phyloP scores from a whole-genome alignment of 805 yeast species.

The Lipomyces spencermartinsiae region DNA sequence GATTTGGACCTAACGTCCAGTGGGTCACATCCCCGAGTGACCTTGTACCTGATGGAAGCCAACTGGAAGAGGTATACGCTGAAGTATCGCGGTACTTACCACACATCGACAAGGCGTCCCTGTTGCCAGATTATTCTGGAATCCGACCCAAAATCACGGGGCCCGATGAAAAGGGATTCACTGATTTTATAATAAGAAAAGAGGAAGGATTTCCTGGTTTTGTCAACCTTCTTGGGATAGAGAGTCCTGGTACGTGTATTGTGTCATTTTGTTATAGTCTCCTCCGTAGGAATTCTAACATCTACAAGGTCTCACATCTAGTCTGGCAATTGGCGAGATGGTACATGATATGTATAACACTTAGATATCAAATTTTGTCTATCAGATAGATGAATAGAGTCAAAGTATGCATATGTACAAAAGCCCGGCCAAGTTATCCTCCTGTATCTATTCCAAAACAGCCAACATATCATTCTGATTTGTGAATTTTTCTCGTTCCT shows the following conservation, averaged over 20 bases:
- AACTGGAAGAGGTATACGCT: constrained; percentile 60
- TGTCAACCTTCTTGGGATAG: constrained; percentile 80
- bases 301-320: constrained; percentile 68
- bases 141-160: constrained; percentile 78
- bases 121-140: constrained; percentile 77
- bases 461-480: constrained; percentile 57
- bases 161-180: constrained; percentile 55
- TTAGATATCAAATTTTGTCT: neutral
- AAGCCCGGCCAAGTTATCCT: neutral
- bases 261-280: neutral
- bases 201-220: constrained; percentile 80
- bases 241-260: constrained; percentile 63
- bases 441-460: constrained; percentile 16
- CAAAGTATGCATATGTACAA: neutral
- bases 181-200: constrained; percentile 75
- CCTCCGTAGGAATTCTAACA: neutral
- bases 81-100: constrained; percentile 73
- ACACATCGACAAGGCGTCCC: constrained; percentile 54
- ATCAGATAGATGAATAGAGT: constrained; percentile 5
- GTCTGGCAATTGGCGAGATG: constrained; percentile 81
- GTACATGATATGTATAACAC: constrained; percentile 51
- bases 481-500: constrained; percentile 64
- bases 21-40: constrained; percentile 58
- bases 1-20: constrained; percentile 89
- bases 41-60: constrained; percentile 46